phyloP scores from a whole-genome alignment of 148 eudicot genomes.

The Rhododendron henanense region DNA sequence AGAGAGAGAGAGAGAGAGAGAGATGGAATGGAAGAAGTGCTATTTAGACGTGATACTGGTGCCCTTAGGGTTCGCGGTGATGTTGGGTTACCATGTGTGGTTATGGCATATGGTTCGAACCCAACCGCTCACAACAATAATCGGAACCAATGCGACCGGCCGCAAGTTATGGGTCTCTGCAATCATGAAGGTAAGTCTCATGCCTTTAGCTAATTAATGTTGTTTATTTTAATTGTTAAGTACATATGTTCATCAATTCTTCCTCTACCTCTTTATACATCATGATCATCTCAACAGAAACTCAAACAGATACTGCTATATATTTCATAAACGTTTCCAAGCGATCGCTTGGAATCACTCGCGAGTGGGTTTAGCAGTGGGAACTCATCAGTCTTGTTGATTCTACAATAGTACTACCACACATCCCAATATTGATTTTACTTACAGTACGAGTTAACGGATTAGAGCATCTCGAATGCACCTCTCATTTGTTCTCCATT shows the following conservation, averaged over 20 bases:
- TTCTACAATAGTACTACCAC: too few species aligned
- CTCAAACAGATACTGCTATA: not conserved
- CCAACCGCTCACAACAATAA: slow-evolving; percentile 61
- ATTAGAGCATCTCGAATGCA: not conserved
- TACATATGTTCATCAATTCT: not conserved
- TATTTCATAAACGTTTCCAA: not conserved
- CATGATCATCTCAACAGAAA: not conserved
- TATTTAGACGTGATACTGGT: slow-evolving; percentile 66
- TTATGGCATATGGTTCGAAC: slow-evolving; percentile 67
- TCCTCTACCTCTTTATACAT: not conserved
- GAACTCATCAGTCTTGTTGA: too few species aligned
- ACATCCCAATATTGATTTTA: too few species aligned
- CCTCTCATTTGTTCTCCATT: not conserved
- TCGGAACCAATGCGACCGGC: slow-evolving; percentile 71
- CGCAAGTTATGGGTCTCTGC: slow-evolving; percentile 74
- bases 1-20: slow-evolving; percentile 2
- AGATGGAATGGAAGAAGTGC: slow-evolving; percentile 61
- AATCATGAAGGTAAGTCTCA: slow-evolving; percentile 62
- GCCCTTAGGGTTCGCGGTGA: slow-evolving; percentile 52
- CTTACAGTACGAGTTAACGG: not conserved
- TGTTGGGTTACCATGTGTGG: slow-evolving; percentile 59
- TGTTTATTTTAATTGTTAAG: not conserved
- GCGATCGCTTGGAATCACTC: too few species aligned
- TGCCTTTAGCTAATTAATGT: too few species aligned
- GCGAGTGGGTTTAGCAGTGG: too few species aligned